These are phyloP conservation scores for Debaryomyces fabryi DNA, from an alignment of 1,139 yeast species.

Conservation along the genomic window DNA sequence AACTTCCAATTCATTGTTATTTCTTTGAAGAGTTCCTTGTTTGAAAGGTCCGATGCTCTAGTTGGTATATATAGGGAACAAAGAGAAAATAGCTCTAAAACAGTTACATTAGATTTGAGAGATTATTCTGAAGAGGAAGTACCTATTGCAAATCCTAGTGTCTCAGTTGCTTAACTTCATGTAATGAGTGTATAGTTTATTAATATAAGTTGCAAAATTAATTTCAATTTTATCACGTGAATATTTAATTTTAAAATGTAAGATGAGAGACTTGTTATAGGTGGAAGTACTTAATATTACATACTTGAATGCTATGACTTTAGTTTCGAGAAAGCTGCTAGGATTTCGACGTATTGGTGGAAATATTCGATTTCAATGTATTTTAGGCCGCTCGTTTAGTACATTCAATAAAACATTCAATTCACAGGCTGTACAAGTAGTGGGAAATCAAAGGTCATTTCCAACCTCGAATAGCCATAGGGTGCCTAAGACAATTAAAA, in stretches of 20 bases:
- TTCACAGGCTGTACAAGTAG: neutral
- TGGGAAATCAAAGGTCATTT: neutral
- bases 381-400: neutral
- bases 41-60: conserved; percentile 85
- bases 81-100: conserved; percentile 69
- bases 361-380: neutral
- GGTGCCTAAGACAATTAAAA: conserved; percentile 2
- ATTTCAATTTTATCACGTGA: neutral
- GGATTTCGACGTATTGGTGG: neutral
- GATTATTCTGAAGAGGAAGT: conserved; percentile 53
- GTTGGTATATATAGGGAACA: conserved; percentile 95
- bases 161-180: conserved; percentile 9
- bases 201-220: neutral
- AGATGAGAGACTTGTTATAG: neutral
- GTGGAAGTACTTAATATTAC: neutral
- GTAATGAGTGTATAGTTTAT: neutral
- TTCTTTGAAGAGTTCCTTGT: conserved; percentile 83
- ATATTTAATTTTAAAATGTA: neutral
- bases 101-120: conserved; percentile 73
- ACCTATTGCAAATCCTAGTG: conserved; percentile 17
- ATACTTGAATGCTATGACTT: neutral
- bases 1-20: conserved; percentile 91
- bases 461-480: neutral
- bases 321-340: neutral
- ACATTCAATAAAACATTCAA: neutral